Conservation (phyloP, 1,284 basidiomycete species). For the Phellinidium pouzarii region DNA sequence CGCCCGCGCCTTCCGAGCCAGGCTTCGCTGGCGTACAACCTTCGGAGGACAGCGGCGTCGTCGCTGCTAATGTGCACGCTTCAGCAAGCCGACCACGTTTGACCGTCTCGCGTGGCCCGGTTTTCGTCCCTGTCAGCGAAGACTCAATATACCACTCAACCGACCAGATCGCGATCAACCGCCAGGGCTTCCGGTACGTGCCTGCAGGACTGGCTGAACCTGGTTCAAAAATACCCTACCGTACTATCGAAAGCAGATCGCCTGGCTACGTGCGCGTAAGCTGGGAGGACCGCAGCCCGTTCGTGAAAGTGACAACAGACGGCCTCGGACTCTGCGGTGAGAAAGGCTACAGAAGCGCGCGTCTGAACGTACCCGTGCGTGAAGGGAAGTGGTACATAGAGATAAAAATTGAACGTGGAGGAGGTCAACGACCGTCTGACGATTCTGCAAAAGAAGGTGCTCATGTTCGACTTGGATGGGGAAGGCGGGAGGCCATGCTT, state of each 20-base stretch:
- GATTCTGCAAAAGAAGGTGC: conserved; percentile 54
- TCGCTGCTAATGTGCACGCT: conserved; percentile 51
- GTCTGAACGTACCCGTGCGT: conserved; percentile 84
- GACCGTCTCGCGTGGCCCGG: conserved; percentile 63
- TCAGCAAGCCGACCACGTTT: conserved; percentile 60
- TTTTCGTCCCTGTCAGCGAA: conserved; percentile 51
- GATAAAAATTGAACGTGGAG: conserved; percentile 72
- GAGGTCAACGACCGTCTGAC: conserved; percentile 52
- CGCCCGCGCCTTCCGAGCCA: conserved; percentile 40
- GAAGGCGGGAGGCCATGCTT: conserved; percentile 82
- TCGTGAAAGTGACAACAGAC: conserved; percentile 76
- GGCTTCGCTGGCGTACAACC: conserved; percentile 22
- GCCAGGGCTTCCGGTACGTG: conserved; percentile 72
- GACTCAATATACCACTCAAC: conserved; percentile 54
- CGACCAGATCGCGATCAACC: conserved; percentile 66
- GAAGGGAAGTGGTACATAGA: conserved; percentile 96
- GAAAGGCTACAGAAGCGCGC: conserved; percentile 85
- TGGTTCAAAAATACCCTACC: conserved; percentile 54
- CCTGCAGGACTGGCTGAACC: conserved; percentile 70
- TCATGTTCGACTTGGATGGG: conserved; percentile 90
- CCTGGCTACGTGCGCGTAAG: conserved; percentile 56
- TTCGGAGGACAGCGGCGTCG: conserved; percentile 36
- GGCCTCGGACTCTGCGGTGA: conserved; percentile 75
- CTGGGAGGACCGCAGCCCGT: conserved; percentile 84
- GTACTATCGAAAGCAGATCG: conserved; percentile 75